These are phyloP conservation scores for Diaporthe citri DNA, from an alignment of 2,329 filamentous ascomycete species.

Conservation along the genomic window DNA sequence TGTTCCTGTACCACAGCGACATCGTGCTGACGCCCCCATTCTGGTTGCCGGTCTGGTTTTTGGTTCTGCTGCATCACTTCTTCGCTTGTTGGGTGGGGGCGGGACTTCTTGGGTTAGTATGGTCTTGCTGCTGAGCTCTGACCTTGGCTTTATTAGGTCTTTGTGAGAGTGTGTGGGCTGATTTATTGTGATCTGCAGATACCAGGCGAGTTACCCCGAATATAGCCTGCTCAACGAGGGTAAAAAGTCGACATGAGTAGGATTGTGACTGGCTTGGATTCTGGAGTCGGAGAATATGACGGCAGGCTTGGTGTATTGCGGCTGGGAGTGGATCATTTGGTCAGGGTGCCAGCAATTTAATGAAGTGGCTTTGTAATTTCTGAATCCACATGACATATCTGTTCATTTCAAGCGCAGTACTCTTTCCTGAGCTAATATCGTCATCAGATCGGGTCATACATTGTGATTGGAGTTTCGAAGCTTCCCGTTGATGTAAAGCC, in stretches of 20 bases:
- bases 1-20: conserved; percentile 32
- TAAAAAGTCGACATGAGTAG: conserved; percentile 9
- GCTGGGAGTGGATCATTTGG: background rate
- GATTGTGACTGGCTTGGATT: background rate
- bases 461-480: no score
- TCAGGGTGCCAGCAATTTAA: no score
- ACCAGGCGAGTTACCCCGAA: conserved; percentile 29
- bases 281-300: background rate
- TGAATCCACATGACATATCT: background rate
- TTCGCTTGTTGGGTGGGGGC: conserved; percentile 37
- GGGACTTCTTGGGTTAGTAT: conserved; percentile 35
- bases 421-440: no score
- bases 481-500: no score
- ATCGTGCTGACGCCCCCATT: conserved; percentile 37
- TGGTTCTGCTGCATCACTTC: conserved; percentile 33
- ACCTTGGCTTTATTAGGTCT: background rate
- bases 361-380: no score
- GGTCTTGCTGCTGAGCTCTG: no score
- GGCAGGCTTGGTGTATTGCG: background rate
- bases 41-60: conserved; percentile 35
- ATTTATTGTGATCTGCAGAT: background rate
- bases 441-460: no score
- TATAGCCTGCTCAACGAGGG: conserved; percentile 17
- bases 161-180: background rate
- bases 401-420: background rate